Base-by-base conservation (phyloP, 1,139 yeast genomes). In the Geotrichum reessii region DNA sequence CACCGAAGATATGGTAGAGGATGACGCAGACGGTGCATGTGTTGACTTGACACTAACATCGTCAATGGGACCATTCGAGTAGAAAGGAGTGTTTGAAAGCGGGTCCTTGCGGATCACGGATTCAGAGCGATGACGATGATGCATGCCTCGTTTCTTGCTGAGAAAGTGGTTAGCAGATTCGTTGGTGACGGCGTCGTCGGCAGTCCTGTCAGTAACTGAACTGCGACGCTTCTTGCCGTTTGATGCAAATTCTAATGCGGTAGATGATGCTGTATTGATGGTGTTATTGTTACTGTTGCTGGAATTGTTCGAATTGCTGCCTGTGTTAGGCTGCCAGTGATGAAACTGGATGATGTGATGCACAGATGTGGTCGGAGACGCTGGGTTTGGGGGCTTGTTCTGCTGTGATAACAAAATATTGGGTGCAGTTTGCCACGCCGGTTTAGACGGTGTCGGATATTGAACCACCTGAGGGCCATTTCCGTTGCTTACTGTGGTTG, bases 311-410 rank as follows among this genome's bases (percentile, higher is more conserved):
- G 56, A 42, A 55, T 58, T 48, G 59, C 57, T 8, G 62, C 59
- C 24, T 59, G 56, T 31, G 52, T 49, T 37, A 6, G 42, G 42
- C 42, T 37, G 42, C 42, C 42, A 37, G 56, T 61, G 63, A 47
- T 61, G 63, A 54, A 61, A 61, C 48, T 61, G 63, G 46, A 61
- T 61, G 19, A 61, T 51, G 47, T 61, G 63, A 55, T 61, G 63
- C 52, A 61, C 50, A 17, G 57, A 51, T n/a, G 58, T 61, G 44
- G 63, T 56, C 17, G 60, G 62, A 1, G 62, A 60, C 25, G 56
- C 58, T 21, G 63, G 63, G 42, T 54, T 53, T 11, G 55, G 46
- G 5, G 59, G 56, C 17, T 54, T 37, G 17, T 37, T 37, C n/a
- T 37, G 42, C 6, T 37, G 42, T 6, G 42, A 37, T 19, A 37